phyloP scores from a whole-genome alignment of 1,284 basidiomycete genomes.

The Fomitopsis pinicola region DNA sequence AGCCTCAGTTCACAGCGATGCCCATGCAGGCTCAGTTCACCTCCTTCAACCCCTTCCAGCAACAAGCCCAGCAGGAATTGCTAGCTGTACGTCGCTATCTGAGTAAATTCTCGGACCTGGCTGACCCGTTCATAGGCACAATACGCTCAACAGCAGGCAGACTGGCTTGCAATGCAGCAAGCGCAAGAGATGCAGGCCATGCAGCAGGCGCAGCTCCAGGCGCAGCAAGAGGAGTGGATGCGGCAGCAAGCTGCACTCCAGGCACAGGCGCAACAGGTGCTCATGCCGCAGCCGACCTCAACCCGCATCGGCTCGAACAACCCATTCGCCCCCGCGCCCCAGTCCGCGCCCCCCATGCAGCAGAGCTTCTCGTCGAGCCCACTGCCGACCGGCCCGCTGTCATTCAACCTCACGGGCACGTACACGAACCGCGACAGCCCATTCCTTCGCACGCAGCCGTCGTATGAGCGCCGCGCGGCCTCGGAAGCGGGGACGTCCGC shows the following conservation, averaged over 20 bases:
- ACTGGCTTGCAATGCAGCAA: slow-evolving; percentile 36
- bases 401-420: slow-evolving; percentile 18
- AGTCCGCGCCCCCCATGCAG: slow-evolving; percentile 35
- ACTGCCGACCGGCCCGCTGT: slow-evolving; percentile 16
- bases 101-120: slow-evolving; percentile 39
- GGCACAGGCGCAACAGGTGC: slow-evolving; percentile 29
- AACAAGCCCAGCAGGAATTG: slow-evolving; percentile 77
- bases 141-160: slow-evolving; percentile 24
- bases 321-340: slow-evolving; percentile 67
- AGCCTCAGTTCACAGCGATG: slow-evolving; percentile 55
- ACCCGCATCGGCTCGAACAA: slow-evolving; percentile 80
- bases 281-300: slow-evolving; percentile 55
- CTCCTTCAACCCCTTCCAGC: slow-evolving; percentile 65
- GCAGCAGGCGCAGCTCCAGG: slow-evolving; percentile 43
- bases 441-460: slow-evolving; percentile 8
- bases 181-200: slow-evolving; percentile 39
- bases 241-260: slow-evolving; percentile 34
- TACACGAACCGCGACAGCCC: slow-evolving; percentile 14
- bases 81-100: slow-evolving; percentile 31
- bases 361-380: slow-evolving; percentile 15
- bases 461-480: slow-evolving; percentile 23
- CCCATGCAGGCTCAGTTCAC: slow-evolving; percentile 67
- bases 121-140: slow-evolving; percentile 3
- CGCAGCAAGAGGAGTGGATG: slow-evolving; percentile 48
- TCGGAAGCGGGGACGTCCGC: slow-evolving; percentile 26